Evolutionary conservation across 371 early-diverging fungal genomes (phyloP).

Genomic region (Basidiobolus meristosporus): DNA sequence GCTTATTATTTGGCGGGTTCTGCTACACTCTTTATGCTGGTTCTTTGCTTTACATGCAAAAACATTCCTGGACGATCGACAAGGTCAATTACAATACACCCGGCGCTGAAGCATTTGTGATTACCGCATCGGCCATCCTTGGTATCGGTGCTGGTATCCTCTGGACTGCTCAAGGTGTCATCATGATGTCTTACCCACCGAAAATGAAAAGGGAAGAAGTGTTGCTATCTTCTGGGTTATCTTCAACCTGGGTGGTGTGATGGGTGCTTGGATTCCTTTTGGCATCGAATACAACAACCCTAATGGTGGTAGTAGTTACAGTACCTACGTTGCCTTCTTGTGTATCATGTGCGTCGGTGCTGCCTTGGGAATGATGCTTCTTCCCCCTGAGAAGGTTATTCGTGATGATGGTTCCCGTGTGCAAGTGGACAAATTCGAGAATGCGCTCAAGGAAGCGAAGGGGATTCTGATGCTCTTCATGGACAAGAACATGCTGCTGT

Average conservation of each 20-base stretch:
- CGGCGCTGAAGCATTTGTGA: slow-evolving; percentile 21
- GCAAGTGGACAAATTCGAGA: slow-evolving; percentile 25
- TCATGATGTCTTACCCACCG: slow-evolving; percentile 67
- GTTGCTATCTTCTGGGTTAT: slow-evolving; percentile 67
- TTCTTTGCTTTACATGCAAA: slow-evolving; percentile 28
- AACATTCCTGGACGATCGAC: too few species aligned
- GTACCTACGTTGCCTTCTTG: slow-evolving; percentile 41
- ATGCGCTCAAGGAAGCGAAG: slow-evolving; percentile 26
- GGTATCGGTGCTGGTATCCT: too few species aligned
- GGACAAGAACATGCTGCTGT: slow-evolving; percentile 33
- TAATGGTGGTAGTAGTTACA: slow-evolving; percentile 10
- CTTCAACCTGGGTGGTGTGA: slow-evolving; percentile 45
- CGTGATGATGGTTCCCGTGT: too few species aligned
- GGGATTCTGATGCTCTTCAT: slow-evolving; percentile 35
- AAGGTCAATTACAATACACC: slow-evolving; percentile 20
- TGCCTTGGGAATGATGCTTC: slow-evolving; percentile 20
- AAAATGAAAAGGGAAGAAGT: slow-evolving; percentile 51
- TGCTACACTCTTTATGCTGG: slow-evolving; percentile 29
- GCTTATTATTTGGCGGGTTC: slow-evolving; percentile 27
- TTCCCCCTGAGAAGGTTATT: slow-evolving; percentile 30
- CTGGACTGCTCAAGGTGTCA: slow-evolving; percentile 64
- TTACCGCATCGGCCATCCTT: slow-evolving; percentile 43
- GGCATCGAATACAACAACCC: slow-evolving; percentile 30
- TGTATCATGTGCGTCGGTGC: slow-evolving; percentile 40
- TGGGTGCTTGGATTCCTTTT: slow-evolving; percentile 52